phyloP scores from a whole-genome alignment of 306 rosid genomes.

The Medicago arabica region DNA sequence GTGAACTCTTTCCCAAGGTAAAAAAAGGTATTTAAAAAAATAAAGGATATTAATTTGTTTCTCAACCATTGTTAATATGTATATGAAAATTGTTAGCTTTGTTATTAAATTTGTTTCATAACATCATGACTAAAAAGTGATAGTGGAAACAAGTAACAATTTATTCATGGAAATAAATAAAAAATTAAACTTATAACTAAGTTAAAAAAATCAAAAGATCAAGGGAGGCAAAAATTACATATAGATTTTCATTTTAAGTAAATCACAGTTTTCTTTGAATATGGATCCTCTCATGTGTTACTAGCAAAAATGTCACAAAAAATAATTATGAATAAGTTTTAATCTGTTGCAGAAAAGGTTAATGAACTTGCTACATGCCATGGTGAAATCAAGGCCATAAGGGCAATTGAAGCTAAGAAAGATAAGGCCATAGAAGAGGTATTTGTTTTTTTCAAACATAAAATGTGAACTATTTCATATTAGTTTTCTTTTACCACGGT shows the following conservation, averaged over 20 bases:
- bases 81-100: constrained; percentile 9
- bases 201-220: too few relatives aligned
- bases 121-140: not conserved
- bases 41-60: not conserved
- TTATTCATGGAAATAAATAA: not conserved
- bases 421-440: constrained; percentile 92
- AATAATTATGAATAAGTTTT: constrained; percentile 6
- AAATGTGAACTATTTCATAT: constrained; percentile 5
- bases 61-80: constrained; percentile 4
- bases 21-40: not conserved
- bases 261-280: too few relatives aligned
- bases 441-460: not conserved
- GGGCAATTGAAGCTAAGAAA: constrained; percentile 69
- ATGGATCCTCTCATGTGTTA: not conserved
- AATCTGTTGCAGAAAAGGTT: constrained; percentile 61
- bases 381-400: constrained; percentile 77
- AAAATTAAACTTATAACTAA: not conserved
- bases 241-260: too few relatives aligned
- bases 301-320: not conserved
- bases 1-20: too few relatives aligned
- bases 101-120: not conserved
- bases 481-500: not conserved
- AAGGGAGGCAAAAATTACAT: too few relatives aligned
- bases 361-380: constrained; percentile 62
- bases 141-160: not conserved